Percentiles rank a stretch among this genome's conserved stretches.
Evolutionary conservation across 2,329 filamentous ascomycete genomes (phyloP).

Genomic region (Fusarium sp.): DNA sequence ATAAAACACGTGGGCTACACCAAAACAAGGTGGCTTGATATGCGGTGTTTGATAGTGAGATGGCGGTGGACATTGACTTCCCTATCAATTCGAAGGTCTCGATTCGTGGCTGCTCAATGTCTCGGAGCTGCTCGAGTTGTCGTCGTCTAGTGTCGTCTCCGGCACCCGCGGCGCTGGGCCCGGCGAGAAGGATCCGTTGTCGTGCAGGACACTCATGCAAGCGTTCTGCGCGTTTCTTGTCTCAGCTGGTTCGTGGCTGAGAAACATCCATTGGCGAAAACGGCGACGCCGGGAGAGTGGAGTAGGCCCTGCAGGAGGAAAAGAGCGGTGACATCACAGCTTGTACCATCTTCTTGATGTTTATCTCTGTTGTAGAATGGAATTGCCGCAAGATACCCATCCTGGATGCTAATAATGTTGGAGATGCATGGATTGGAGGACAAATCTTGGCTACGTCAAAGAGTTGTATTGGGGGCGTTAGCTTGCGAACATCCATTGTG

Average conservation of each 20-base stretch:
- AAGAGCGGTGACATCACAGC: constrained; percentile 17
- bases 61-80: not conserved
- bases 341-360: not conserved
- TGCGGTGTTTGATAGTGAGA: not conserved
- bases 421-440: not conserved
- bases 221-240: constrained; percentile 1
- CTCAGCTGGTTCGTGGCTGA: constrained; percentile 4
- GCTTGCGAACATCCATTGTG: not conserved
- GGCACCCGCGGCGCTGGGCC: not conserved
- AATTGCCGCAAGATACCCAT: not conserved
- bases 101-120: constrained; percentile 15
- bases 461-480: constrained; percentile 1
- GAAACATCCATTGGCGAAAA: not conserved
- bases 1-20: not conserved
- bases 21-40: not conserved
- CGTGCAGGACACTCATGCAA: constrained; percentile 9
- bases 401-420: not conserved
- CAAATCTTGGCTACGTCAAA: not conserved
- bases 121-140: not conserved
- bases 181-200: constrained; percentile 1
- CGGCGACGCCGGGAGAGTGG: not conserved
- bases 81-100: constrained; percentile 10
- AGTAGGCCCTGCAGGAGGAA: not conserved
- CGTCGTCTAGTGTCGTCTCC: not conserved
- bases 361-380: not conserved